Evolutionary conservation across 108 stramenopile species (phyloP).

Genomic region (Schizochytrium sp.): DNA sequence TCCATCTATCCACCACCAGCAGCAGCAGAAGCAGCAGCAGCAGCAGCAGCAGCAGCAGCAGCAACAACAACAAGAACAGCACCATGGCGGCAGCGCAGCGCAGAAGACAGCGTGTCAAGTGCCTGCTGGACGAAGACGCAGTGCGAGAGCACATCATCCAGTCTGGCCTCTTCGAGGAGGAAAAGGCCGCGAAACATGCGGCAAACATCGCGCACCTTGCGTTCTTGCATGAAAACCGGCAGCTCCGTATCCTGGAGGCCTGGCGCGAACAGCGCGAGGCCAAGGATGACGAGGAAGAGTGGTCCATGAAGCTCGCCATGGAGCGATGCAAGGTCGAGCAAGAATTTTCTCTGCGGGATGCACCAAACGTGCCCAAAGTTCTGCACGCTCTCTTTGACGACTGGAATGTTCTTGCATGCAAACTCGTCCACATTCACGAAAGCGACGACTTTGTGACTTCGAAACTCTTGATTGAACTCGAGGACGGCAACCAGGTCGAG

Average conservation of each 20-base stretch:
- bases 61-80: too few species aligned
- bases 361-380: neutral
- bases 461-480: conserved; percentile 28
- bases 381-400: neutral
- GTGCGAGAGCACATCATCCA: neutral
- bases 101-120: neutral
- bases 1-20: too few species aligned
- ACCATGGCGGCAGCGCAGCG: neutral
- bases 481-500: conserved; percentile 49
- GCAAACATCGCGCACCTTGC: neutral
- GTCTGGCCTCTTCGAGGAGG: neutral
- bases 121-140: neutral
- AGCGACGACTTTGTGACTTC: neutral
- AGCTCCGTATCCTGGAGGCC: neutral
- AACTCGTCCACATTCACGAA: neutral
- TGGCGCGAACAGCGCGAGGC: neutral
- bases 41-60: too few species aligned
- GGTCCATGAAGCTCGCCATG: neutral
- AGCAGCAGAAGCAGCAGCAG: too few species aligned
- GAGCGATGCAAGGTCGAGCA: neutral
- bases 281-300: neutral
- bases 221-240: neutral
- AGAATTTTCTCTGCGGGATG: neutral
- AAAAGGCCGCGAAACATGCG: neutral
- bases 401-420: neutral